These are phyloP conservation scores for Arabidopsis hybrid DNA, from an alignment of 441 rosid genomes.

Conservation along the genomic window DNA sequence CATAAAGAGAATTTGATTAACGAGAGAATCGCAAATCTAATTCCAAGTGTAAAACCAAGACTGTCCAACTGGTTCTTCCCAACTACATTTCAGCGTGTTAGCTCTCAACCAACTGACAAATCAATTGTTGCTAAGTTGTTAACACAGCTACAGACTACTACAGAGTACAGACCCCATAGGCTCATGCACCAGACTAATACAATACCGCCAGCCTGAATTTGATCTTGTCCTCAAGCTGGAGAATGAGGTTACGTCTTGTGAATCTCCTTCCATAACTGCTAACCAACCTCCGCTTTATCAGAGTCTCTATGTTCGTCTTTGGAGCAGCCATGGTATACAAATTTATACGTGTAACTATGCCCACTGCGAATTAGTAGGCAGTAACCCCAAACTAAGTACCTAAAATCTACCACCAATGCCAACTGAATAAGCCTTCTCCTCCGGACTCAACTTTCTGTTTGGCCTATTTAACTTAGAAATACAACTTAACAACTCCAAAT, in stretches of 20 bases:
- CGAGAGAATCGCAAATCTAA: not conserved
- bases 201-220: not conserved
- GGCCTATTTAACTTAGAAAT: not conserved
- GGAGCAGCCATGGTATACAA: not conserved
- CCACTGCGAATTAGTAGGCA: not conserved
- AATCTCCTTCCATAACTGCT: not conserved
- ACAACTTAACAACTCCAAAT: not conserved
- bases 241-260: not conserved
- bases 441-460: not conserved
- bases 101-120: not conserved
- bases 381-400: not conserved
- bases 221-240: not conserved
- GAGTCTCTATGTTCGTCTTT: not conserved
- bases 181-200: not conserved
- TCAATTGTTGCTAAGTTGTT: not conserved
- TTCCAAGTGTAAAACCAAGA: not conserved
- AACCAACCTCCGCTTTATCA: not conserved
- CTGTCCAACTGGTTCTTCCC: not conserved
- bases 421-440: not conserved
- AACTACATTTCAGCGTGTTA: not conserved
- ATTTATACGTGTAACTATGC: not conserved
- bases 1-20: not conserved
- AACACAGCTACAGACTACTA: not conserved
- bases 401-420: not conserved
- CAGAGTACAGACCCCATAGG: not conserved